Percentiles rank a stretch among this genome's conserved stretches.
These are phyloP conservation scores for Punctularia strigosozonata DNA, from an alignment of 768 basidiomycete genomes.

Conservation along the genomic window DNA sequence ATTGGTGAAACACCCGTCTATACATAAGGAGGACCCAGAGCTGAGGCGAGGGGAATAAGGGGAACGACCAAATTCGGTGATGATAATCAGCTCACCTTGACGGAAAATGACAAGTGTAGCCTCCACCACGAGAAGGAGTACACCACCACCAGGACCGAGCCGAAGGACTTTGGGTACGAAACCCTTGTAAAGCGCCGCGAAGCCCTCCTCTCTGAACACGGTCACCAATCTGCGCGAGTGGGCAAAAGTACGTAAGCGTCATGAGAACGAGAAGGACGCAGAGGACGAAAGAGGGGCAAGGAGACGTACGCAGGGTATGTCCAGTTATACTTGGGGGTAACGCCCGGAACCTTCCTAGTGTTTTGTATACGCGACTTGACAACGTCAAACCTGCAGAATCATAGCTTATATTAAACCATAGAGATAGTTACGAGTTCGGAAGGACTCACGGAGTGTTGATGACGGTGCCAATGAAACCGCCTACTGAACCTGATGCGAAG, in stretches of 20 bases:
- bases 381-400: constrained; percentile 38
- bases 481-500: constrained; percentile 81
- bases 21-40: constrained; percentile 1
- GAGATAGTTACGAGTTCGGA: neutral
- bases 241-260: neutral
- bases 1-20: too few species aligned
- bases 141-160: constrained; percentile 91
- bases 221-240: constrained; percentile 37
- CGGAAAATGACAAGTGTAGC: constrained; percentile 72
- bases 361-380: constrained; percentile 96
- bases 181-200: constrained; percentile 83
- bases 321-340: constrained; percentile 87
- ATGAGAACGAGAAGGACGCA: neutral
- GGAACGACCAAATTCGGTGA: neutral
- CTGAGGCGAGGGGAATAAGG: neutral
- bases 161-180: constrained; percentile 93
- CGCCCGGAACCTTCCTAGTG: constrained; percentile 47
- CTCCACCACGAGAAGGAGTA: constrained; percentile 88
- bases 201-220: constrained; percentile 81
- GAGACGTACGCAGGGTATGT: constrained; percentile 69
- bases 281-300: neutral
- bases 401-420: neutral
- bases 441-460: constrained; percentile 79
- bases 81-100: constrained; percentile 32
- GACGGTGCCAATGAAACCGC: constrained; percentile 82